Evolutionary conservation across 352 stramenopile genomes (phyloP), one percentile per base, ranked within the genome.

Genomic region (Elongisporangium prolatum): DNA sequence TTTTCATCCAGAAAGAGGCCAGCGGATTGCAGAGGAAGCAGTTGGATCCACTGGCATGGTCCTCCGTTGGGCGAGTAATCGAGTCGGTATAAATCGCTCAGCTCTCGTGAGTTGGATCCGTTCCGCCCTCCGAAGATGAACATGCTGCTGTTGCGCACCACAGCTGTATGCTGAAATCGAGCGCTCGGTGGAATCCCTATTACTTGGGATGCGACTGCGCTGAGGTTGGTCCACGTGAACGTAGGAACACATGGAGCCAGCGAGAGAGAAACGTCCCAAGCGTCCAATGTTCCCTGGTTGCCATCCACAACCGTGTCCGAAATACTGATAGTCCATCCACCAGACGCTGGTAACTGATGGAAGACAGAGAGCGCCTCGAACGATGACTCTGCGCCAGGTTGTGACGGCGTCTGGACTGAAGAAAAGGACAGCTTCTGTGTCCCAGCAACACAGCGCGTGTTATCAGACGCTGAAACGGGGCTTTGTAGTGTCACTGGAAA

Each of bases 51-150:
- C 48, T 55, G 54, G 48, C 72, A 57, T 34, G 57, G 17, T 47
- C 64, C 52, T 34, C 60, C 55, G 3, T 48, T 68, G 0, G 69
- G 51, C 0, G 61, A 67, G 44, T 90, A 92, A 58, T 92, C 78
- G 48, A 92, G 55, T 3, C 82, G 75, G 54, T 84, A 83, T 5
- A 92, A 54, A 60, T 92, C 82, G 6, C 63, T 69, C 20, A 86
- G 44, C 11, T 70, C 62, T 40, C 66, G 53, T 0, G 67, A 61
- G n/a, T 68, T 70, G 1, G n/a, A 40, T 5, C 64, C 70, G 21
- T 56, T 78, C 47, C 61, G 57, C 13, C 83, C 83, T 20, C 80
- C 83, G 21, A 71, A 86, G n/a, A 91, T 61, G 57, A 93, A 93
- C 73, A 93, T 80, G 22, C 69, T 82, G 59, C 48, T 84, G 21